Evolutionary conservation across 1,284 basidiomycete genomes (phyloP).

Genomic region (Peniophora sp.): DNA sequence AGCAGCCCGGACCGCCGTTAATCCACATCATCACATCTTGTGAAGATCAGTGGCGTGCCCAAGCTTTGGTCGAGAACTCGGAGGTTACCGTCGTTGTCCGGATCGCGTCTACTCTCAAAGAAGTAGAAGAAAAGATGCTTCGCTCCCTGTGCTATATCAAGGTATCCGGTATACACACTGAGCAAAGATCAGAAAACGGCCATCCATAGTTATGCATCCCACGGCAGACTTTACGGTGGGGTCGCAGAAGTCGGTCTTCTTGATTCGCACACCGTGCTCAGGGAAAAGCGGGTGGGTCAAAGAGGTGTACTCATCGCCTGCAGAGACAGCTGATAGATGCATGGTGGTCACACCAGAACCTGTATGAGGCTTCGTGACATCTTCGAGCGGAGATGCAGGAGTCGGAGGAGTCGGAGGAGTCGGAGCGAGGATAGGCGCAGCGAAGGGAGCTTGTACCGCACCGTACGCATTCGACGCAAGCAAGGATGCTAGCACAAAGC

Average conservation of each 20-base stretch:
- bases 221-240: slow-evolving; percentile 45
- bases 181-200: background rate
- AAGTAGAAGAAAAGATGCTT: slow-evolving; percentile 80
- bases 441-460: no score
- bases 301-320: slow-evolving; percentile 30
- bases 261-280: slow-evolving; percentile 47
- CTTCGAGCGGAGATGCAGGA: no score
- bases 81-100: slow-evolving; percentile 34
- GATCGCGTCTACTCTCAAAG: slow-evolving; percentile 69
- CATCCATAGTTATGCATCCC: background rate
- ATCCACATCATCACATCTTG: slow-evolving; percentile 72
- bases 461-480: no score
- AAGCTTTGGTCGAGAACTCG: background rate
- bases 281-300: slow-evolving; percentile 43
- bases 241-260: slow-evolving; percentile 55
- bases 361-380: no score
- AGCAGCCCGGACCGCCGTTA: slow-evolving; percentile 63
- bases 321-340: slow-evolving; percentile 21
- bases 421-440: no score
- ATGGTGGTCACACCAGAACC: slow-evolving; percentile 1
- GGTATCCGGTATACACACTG: slow-evolving; percentile 54
- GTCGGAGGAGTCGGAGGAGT: no score
- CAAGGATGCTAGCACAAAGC: no score
- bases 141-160: slow-evolving; percentile 52
- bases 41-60: slow-evolving; percentile 3